Percentiles rank a stretch among this genome's conserved stretches.
These are phyloP conservation scores for Coniochaeta pulveracea DNA, from an alignment of 2,329 filamentous ascomycete species.

Conservation along the genomic window DNA sequence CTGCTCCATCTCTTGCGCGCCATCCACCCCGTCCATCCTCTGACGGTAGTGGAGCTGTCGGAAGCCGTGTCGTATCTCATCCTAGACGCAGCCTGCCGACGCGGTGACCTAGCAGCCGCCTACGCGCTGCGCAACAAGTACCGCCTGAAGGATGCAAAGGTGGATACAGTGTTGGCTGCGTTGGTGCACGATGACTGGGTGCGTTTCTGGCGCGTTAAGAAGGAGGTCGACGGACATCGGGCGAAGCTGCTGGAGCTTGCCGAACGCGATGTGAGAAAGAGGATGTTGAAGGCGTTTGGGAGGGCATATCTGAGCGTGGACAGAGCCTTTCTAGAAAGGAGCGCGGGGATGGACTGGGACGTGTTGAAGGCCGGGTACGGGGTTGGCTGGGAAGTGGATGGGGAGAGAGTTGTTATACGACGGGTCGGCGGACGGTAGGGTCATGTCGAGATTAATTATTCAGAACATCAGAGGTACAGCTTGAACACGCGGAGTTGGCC, in stretches of 20 bases:
- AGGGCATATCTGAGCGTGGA: slow-evolving; percentile 69
- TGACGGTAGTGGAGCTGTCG: slow-evolving; percentile 60
- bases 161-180: slow-evolving; percentile 58
- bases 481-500: too few relatives aligned
- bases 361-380: slow-evolving; percentile 55
- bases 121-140: slow-evolving; percentile 54
- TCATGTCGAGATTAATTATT: too few relatives aligned
- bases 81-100: slow-evolving; percentile 79
- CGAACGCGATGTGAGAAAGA: slow-evolving; percentile 59
- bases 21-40: slow-evolving; percentile 57
- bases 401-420: slow-evolving; percentile 64
- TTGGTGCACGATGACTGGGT: slow-evolving; percentile 77
- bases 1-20: slow-evolving; percentile 65
- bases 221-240: slow-evolving; percentile 69
- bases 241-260: slow-evolving; percentile 73
- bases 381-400: slow-evolving; percentile 77
- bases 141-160: slow-evolving; percentile 50
- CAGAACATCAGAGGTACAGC: too few relatives aligned
- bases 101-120: slow-evolving; percentile 63
- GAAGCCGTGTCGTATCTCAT: slow-evolving; percentile 76
- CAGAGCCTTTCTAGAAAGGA: slow-evolving; percentile 54
- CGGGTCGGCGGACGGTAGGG: slow-evolving; percentile 32
- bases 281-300: slow-evolving; percentile 79
- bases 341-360: slow-evolving; percentile 60
- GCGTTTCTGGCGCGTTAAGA: slow-evolving; percentile 60